phyloP scores from a whole-genome alignment of 2,329 filamentous ascomycete species.

The Teratosphaeria epicoccoides region DNA sequence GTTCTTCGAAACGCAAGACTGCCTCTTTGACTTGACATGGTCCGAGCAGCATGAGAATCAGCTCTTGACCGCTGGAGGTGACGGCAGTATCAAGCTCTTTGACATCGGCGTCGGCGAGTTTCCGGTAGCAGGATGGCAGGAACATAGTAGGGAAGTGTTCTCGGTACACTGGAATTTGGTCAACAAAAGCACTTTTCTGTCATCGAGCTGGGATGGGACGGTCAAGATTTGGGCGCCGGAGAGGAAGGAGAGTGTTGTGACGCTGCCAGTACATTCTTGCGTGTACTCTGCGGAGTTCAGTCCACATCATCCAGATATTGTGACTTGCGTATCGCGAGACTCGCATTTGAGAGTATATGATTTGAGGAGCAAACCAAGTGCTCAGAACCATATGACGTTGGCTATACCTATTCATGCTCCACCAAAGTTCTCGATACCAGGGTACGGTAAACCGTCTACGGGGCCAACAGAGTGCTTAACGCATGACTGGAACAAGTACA shows the following conservation, averaged over 20 bases:
- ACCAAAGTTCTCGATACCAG: constrained; percentile 40
- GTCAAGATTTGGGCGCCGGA: constrained; percentile 92
- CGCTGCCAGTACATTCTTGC: constrained; percentile 82
- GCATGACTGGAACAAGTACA: constrained; percentile 99
- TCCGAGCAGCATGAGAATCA: constrained; percentile 96
- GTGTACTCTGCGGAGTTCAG: constrained; percentile 90
- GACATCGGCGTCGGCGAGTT: constrained; percentile 73
- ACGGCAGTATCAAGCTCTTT: constrained; percentile 90
- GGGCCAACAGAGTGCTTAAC: constrained; percentile 78
- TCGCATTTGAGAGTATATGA: constrained; percentile 86
- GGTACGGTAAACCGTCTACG: constrained; percentile 29
- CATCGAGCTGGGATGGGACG: constrained; percentile 90
- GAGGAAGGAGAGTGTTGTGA: constrained; percentile 54
- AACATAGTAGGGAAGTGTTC: constrained; percentile 89
- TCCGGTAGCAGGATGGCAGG: constrained; percentile 82
- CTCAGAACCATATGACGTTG: constrained; percentile 75
- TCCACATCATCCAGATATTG: constrained; percentile 72
- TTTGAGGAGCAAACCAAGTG: constrained; percentile 72
- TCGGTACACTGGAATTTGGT: constrained; percentile 87
- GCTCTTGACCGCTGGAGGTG: constrained; percentile 75
- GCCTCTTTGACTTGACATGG: constrained; percentile 90
- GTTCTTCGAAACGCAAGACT: constrained; percentile 92
- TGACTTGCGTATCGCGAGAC: constrained; percentile 83
- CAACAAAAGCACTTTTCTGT: constrained; percentile 81
- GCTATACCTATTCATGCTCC: constrained; percentile 74